Evolutionary conservation across 2,329 filamentous ascomycete species (phyloP).

Genomic region (Pseudopyricularia javanii): DNA sequence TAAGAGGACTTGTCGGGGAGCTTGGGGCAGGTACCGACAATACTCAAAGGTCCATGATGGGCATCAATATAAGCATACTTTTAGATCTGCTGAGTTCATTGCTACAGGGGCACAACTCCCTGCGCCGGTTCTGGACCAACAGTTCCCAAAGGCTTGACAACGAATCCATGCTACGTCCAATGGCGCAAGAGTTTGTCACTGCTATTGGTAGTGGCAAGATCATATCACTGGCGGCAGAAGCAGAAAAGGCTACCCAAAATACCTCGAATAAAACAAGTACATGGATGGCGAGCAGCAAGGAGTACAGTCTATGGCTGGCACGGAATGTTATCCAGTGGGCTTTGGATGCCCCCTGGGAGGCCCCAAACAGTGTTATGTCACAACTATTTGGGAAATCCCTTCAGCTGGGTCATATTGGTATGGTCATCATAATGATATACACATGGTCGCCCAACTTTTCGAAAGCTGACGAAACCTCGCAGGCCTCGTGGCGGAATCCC

Average conservation of each 20-base stretch:
- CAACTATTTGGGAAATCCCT: constrained; percentile 46
- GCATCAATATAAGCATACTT: constrained; percentile 29
- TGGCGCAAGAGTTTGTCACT: constrained; percentile 30
- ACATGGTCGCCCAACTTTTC: neutral
- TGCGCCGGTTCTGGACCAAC: constrained; percentile 24
- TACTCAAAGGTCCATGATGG: constrained; percentile 24
- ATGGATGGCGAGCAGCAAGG: constrained; percentile 54
- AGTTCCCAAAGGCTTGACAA: constrained; percentile 9
- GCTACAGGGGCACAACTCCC: constrained; percentile 22
- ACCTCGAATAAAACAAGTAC: constrained; percentile 12
- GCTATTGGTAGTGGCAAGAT: constrained; percentile 36
- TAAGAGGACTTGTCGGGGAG: constrained; percentile 49
- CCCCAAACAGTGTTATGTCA: constrained; percentile 27
- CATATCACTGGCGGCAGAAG: constrained; percentile 40
- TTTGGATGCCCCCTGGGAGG: constrained; percentile 16
- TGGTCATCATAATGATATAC: constrained; percentile 7
- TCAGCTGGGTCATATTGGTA: constrained; percentile 63
- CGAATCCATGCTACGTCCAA: constrained; percentile 15
- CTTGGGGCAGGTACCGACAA: constrained; percentile 13
- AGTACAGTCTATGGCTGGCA: constrained; percentile 63
- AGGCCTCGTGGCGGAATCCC: constrained; percentile 28
- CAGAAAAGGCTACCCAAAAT: constrained; percentile 33
- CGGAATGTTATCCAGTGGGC: constrained; percentile 42
- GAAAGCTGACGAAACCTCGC: neutral
- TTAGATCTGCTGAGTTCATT: constrained; percentile 30